Conservation (phyloP, 805 yeast species). For the Sungouiozyma intestinalis region DNA sequence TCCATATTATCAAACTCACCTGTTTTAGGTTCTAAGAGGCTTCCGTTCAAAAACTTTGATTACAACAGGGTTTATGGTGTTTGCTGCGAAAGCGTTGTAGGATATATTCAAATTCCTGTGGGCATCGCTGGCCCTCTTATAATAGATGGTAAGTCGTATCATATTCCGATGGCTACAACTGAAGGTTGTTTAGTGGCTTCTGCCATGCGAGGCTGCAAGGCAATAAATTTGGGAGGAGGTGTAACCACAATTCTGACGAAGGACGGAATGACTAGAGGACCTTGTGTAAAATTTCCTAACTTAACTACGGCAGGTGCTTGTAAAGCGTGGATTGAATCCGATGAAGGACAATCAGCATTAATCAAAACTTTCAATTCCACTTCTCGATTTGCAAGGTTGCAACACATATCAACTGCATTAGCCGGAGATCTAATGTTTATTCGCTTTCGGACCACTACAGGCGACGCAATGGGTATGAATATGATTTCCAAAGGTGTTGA, state of each 20-base stretch:
- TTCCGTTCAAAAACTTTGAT: slow-evolving; percentile 80
- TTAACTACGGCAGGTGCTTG: slow-evolving; percentile 87
- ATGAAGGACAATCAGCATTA: slow-evolving; percentile 74
- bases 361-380: slow-evolving; percentile 93
- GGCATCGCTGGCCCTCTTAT: slow-evolving; percentile 97
- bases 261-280: slow-evolving; percentile 99
- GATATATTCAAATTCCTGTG: slow-evolving; percentile 91
- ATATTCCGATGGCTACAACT: slow-evolving; percentile 98
- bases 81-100: slow-evolving; percentile 97
- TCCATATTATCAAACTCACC: slow-evolving; percentile 77
- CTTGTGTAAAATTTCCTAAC: slow-evolving; percentile 83
- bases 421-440: slow-evolving; percentile 87
- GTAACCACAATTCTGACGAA: slow-evolving; percentile 81
- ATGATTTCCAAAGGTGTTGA: slow-evolving; percentile 99
- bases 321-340: slow-evolving; percentile 90
- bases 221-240: slow-evolving; percentile 96
- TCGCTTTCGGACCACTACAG: slow-evolving; percentile 96
- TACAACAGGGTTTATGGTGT: slow-evolving; percentile 97
- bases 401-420: slow-evolving; percentile 80
- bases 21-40: slow-evolving; percentile 52
- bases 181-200: slow-evolving; percentile 98
- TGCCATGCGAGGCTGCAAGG: slow-evolving; percentile 98
- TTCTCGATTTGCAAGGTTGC: slow-evolving; percentile 92
- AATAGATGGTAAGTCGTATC: slow-evolving; percentile 79
- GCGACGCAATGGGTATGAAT: slow-evolving; percentile 99